phyloP scores from a whole-genome alignment of 2,329 filamentous ascomycete genomes.

The Penicillium sp. region DNA sequence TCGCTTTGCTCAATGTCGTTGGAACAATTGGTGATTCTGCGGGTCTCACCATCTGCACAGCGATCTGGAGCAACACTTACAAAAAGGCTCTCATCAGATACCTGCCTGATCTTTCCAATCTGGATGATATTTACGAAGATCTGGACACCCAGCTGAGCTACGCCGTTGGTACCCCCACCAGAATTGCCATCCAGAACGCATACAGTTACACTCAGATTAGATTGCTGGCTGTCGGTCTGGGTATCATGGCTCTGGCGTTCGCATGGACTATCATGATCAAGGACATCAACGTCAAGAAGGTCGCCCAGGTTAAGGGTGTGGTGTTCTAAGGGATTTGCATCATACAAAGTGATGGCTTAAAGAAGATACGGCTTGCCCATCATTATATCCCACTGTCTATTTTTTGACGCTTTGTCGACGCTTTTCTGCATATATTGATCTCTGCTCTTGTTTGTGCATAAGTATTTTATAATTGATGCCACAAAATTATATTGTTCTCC shows the following conservation, averaged over 20 bases:
- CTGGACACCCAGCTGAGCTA: conserved; percentile 16
- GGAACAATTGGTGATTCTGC: conserved; percentile 57
- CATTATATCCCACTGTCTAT: background rate
- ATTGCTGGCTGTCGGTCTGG: conserved; percentile 55
- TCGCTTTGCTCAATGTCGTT: conserved; percentile 59
- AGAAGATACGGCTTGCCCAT: background rate
- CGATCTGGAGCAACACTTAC: conserved; percentile 64
- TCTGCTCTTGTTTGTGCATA: background rate
- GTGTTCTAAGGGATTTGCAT: conserved; percentile 46
- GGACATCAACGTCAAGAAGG: conserved; percentile 53
- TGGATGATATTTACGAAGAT: conserved; percentile 20
- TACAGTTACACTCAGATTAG: conserved; percentile 58
- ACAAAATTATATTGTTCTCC: background rate
- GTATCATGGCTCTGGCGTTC: conserved; percentile 46
- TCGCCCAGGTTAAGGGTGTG: conserved; percentile 53
- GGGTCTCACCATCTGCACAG: conserved; percentile 57
- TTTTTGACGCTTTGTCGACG: background rate
- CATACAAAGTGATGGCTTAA: background rate
- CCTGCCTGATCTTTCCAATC: conserved; percentile 40
- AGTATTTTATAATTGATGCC: background rate
- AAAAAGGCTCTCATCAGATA: conserved; percentile 46
- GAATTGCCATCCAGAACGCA: conserved; percentile 60
- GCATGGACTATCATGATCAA: conserved; percentile 51
- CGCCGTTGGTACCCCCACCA: conserved; percentile 48
- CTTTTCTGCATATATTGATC: background rate